These are phyloP conservation scores for Fagopyrum homotropicum DNA, from an alignment of 148 eudicot species.

Conservation along the genomic window DNA sequence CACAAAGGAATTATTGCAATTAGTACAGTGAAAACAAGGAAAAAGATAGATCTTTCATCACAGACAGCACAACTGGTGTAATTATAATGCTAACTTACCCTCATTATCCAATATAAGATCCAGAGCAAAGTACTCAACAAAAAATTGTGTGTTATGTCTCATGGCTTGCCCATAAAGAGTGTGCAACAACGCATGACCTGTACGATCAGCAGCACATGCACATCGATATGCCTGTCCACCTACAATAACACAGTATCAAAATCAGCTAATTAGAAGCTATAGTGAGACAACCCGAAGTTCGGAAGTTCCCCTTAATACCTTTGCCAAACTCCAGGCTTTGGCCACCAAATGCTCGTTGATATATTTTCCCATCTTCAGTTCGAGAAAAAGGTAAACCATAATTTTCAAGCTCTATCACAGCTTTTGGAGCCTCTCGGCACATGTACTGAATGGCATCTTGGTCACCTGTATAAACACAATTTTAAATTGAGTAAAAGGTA, in stretches of 20 bases:
- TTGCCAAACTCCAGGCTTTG: constrained; percentile 96
- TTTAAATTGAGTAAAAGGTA: too few relatives aligned
- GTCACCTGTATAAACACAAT: constrained; percentile 50
- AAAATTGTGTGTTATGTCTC: constrained; percentile 97
- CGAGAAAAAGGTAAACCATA: constrained; percentile 98
- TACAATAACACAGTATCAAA: constrained; percentile 17
- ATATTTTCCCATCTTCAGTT: constrained; percentile 97
- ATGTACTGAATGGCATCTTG: constrained; percentile 99
- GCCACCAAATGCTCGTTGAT: constrained; percentile 99
- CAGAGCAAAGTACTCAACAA: constrained; percentile 93
- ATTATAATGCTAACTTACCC: constrained; percentile 34
- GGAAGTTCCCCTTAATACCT: constrained; percentile 34
- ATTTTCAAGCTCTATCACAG: constrained; percentile 98
- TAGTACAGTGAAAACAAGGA: not conserved
- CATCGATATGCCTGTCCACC: constrained; percentile 99
- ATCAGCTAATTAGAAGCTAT: not conserved
- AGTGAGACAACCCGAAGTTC: too few relatives aligned
- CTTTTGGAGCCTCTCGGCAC: constrained; percentile 99
- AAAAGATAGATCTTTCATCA: not conserved
- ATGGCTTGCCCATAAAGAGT: constrained; percentile 94
- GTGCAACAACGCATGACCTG: constrained; percentile 93
- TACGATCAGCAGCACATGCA: constrained; percentile 99
- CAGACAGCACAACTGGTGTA: not conserved
- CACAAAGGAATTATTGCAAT: not conserved
- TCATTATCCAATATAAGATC: constrained; percentile 88